A percentile compares a stretch with the other conserved stretches of the same genome.
Conservation (phyloP, 129 eudicot genomes). For the Escallonia herrerae region DNA sequence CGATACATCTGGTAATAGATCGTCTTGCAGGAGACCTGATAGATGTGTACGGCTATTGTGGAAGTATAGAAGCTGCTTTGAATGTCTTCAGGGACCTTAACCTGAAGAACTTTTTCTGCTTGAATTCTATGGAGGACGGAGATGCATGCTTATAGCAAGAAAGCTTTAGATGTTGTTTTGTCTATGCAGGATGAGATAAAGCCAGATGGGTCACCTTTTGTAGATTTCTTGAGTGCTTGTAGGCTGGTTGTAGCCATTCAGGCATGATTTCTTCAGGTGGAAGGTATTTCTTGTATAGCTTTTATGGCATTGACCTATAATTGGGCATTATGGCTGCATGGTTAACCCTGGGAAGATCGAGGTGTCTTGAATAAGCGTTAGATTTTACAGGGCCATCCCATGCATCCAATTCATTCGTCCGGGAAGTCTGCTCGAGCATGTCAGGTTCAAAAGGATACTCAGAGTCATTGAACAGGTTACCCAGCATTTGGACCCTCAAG, state of each 20-base stretch:
- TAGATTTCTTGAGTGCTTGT: conserved; percentile 47
- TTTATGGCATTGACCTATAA: conserved; percentile 41
- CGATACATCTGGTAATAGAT: conserved; percentile 32
- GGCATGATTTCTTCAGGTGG: conserved; percentile 42
- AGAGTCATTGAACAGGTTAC: conserved; percentile 32
- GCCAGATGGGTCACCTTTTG: conserved; percentile 48
- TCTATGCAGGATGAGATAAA: conserved; percentile 31
- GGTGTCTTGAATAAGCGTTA: conserved; percentile 48
- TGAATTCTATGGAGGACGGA: conserved; percentile 49
- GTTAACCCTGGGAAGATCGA: conserved; percentile 60
- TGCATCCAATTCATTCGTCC: conserved; percentile 46
- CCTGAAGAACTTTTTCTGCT: conserved; percentile 39
- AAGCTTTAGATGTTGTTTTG: conserved; percentile 26
- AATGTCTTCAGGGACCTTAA: conserved; percentile 30
- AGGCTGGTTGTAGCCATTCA: conserved; percentile 51
- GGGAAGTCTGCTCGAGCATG: conserved; percentile 65
- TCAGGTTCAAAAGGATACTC: conserved; percentile 29
- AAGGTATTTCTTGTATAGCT: conserved; percentile 33
- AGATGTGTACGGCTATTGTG: conserved; percentile 56
- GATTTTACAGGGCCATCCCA: conserved; percentile 38
- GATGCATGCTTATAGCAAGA: conserved; percentile 42
- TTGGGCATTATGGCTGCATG: conserved; percentile 56
- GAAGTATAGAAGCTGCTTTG: conserved; percentile 34
- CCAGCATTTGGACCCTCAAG: conserved; percentile 43
- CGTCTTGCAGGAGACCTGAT: conserved; percentile 42